These are phyloP conservation scores for Magnusiomyces suaveolens DNA, from an alignment of 1,139 yeast genomes.

Conservation along the genomic window DNA sequence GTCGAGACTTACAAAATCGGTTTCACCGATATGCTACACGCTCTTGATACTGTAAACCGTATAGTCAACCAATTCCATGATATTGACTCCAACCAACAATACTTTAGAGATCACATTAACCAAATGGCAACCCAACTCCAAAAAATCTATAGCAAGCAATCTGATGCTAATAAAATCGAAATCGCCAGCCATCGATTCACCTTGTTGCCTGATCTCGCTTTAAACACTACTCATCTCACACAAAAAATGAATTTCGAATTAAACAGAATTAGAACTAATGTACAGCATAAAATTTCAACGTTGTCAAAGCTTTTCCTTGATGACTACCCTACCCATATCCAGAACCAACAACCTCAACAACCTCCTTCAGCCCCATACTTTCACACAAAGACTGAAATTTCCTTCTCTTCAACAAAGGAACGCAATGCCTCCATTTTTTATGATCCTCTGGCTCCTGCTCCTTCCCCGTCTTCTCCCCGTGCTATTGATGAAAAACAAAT, in stretches of 20 bases:
- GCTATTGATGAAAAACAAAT: slow-evolving; percentile 7
- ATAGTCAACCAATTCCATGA: slow-evolving; percentile 4
- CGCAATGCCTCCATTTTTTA: slow-evolving; percentile 24
- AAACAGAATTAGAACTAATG: slow-evolving; percentile 10
- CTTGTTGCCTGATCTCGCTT: slow-evolving; percentile 15
- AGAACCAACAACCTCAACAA: slow-evolving; percentile 9
- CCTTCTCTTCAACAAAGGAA: slow-evolving; percentile 25
- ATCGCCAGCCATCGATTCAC: slow-evolving; percentile 5
- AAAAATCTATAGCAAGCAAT: not conserved
- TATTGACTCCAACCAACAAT: slow-evolving; percentile 11
- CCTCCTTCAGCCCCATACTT: slow-evolving; percentile 1
- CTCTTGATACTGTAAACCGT: slow-evolving; percentile 9
- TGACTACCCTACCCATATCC: slow-evolving; percentile 5
- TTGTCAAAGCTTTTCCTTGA: not conserved
- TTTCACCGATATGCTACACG: slow-evolving; percentile 9
- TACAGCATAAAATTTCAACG: slow-evolving; percentile 14
- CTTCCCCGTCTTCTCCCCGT: slow-evolving; percentile 14
- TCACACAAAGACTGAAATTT: slow-evolving; percentile 8
- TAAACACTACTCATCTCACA: not conserved
- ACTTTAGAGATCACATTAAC: slow-evolving; percentile 19
- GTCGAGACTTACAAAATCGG: slow-evolving; percentile 12
- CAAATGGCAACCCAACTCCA: slow-evolving; percentile 14
- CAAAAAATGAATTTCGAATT: slow-evolving; percentile 9
- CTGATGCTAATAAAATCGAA: not conserved
- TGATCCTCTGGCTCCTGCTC: slow-evolving; percentile 25